Conservation (phyloP, 148 eudicot species). For the Chenopodium album region DNA sequence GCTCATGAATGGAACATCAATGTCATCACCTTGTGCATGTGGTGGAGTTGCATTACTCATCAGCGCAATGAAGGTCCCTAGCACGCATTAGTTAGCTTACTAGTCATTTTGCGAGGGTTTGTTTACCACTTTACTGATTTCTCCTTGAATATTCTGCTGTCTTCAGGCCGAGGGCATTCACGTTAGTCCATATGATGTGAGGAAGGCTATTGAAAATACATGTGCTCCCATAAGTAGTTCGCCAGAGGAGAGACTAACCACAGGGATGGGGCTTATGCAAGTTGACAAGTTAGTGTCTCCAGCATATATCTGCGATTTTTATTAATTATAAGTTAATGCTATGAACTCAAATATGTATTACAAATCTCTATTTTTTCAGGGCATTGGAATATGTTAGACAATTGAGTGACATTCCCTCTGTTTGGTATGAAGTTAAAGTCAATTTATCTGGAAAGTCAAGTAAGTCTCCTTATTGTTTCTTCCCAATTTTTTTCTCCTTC, state of each 20-base stretch:
- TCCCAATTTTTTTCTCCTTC: constrained; percentile 3
- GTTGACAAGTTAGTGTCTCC: constrained; percentile 77
- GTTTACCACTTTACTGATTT: neutral
- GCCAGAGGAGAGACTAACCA: constrained; percentile 81
- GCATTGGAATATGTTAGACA: constrained; percentile 77
- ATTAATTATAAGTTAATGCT: too few species aligned
- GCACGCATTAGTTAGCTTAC: constrained; percentile 21
- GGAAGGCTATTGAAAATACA: constrained; percentile 95
- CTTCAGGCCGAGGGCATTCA: constrained; percentile 81
- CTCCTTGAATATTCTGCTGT: constrained; percentile 7
- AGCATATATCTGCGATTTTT: neutral
- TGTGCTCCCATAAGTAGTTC: constrained; percentile 58
- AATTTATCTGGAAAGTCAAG: constrained; percentile 74
- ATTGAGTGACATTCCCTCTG: constrained; percentile 52
- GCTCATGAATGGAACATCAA: constrained; percentile 99
- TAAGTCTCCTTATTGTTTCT: constrained; percentile 34
- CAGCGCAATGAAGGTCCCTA: constrained; percentile 91
- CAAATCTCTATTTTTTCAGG: constrained; percentile 43
- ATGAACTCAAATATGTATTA: neutral
- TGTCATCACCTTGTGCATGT: constrained; percentile 98
- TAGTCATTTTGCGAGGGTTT: neutral
- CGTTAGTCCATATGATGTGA: constrained; percentile 82
- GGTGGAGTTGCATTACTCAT: constrained; percentile 88
- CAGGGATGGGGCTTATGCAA: constrained; percentile 98
- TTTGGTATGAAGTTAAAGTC: constrained; percentile 71